phyloP scores from a whole-genome alignment of 2,329 filamentous ascomycete species.

The Cercospora sesami region DNA sequence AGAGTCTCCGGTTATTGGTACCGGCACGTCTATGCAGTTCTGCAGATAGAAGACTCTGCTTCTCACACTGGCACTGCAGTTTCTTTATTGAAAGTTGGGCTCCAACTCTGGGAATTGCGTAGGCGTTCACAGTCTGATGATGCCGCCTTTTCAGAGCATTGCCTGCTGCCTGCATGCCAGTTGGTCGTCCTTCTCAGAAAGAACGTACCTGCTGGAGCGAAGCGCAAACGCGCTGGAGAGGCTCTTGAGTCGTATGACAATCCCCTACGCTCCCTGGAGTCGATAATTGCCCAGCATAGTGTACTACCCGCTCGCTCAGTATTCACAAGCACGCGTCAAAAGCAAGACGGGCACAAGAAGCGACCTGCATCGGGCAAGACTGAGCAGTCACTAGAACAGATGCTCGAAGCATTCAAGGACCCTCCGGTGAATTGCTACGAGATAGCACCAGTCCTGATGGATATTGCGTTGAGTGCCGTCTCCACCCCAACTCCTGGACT shows the following conservation, averaged over 20 bases:
- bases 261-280: conserved; percentile 21
- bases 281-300: conserved; percentile 45
- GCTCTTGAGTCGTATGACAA: not conserved
- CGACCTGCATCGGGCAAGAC: not conserved
- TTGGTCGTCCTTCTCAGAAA: conserved; percentile 15
- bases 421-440: conserved; percentile 1
- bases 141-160: conserved; percentile 32
- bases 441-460: conserved; percentile 38
- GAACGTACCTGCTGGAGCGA: not conserved
- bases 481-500: conserved; percentile 44
- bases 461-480: conserved; percentile 45
- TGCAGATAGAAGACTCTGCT: not conserved
- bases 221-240: conserved; percentile 27
- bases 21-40: conserved; percentile 14
- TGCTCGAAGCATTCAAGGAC: conserved; percentile 12
- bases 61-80: not conserved
- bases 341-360: conserved; percentile 11
- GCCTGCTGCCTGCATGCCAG: conserved; percentile 29
- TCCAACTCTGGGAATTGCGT: conserved; percentile 34
- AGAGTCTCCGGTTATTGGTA: conserved; percentile 33
- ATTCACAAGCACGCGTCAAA: conserved; percentile 36
- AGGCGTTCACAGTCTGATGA: conserved; percentile 28
- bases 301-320: conserved; percentile 43
- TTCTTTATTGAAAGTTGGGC: conserved; percentile 23
- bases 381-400: not conserved